Conservation (phyloP, 1,139 yeast species). For the Martiniozyma asiatica region DNA sequence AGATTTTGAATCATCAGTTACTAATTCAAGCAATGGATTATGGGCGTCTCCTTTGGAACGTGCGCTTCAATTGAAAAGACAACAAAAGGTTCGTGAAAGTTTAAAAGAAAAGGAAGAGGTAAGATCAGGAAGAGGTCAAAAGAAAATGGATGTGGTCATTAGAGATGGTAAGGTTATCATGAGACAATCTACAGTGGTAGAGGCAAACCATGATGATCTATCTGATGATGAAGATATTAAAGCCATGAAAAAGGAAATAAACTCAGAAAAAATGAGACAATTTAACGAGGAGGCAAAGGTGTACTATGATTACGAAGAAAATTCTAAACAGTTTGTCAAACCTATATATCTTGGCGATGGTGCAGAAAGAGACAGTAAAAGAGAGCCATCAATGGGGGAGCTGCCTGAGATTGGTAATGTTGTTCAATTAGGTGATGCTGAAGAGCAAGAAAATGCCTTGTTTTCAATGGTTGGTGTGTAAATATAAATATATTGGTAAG, state of each 20-base stretch:
- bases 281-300: constrained; percentile 23
- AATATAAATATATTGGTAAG: no score
- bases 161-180: constrained; percentile 65
- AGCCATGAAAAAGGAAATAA: constrained; percentile 24
- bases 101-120: constrained; percentile 46
- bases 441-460: constrained; percentile 18
- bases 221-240: constrained; percentile 30
- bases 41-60: constrained; percentile 91
- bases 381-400: constrained; percentile 1
- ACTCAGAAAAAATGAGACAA: constrained; percentile 21
- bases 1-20: constrained; percentile 54
- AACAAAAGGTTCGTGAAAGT: constrained; percentile 60
- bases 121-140: constrained; percentile 61
- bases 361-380: background rate
- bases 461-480: constrained; percentile 18
- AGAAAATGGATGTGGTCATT: constrained; percentile 66
- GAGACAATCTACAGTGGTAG: constrained; percentile 20
- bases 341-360: constrained; percentile 29
- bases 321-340: constrained; percentile 37
- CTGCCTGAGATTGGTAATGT: constrained; percentile 11
- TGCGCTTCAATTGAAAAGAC: constrained; percentile 70
- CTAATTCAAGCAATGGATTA: constrained; percentile 39
- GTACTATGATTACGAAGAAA: constrained; percentile 50
- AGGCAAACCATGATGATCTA: constrained; percentile 19
- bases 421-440: constrained; percentile 20